A percentile compares a stretch with the other conserved stretches of the same genome.
Evolutionary conservation across 129 eudicot genomes (phyloP).

Genomic region (Chrysanthemum seticuspe): DNA sequence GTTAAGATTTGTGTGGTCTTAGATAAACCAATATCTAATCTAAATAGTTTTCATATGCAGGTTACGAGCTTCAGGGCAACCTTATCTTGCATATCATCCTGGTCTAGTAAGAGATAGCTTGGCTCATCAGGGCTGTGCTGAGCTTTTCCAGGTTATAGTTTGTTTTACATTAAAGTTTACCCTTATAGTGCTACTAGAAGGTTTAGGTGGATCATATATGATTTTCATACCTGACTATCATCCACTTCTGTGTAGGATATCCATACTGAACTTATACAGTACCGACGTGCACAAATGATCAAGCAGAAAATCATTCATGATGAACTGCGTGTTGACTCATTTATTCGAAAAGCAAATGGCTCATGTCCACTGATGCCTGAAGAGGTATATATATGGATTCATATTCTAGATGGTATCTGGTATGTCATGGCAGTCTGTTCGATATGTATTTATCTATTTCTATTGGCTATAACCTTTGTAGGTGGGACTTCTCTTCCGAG

Average conservation of each 20-base stretch:
- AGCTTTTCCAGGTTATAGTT: slow-evolving; percentile 80
- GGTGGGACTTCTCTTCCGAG: slow-evolving; percentile 94
- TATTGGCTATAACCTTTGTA: slow-evolving; percentile 30
- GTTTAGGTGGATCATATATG: slow-evolving; percentile 8
- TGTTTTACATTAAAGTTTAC: slow-evolving; percentile 1
- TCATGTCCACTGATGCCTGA: slow-evolving; percentile 70
- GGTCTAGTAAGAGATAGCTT: slow-evolving; percentile 82
- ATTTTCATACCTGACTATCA: background rate
- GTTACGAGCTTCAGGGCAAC: slow-evolving; percentile 86
- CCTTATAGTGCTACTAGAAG: slow-evolving; percentile 1
- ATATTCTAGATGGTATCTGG: slow-evolving; percentile 11
- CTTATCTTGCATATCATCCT: slow-evolving; percentile 91
- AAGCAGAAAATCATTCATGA: slow-evolving; percentile 65
- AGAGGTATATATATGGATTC: slow-evolving; percentile 38
- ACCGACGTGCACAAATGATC: slow-evolving; percentile 80
- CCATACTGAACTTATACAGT: slow-evolving; percentile 86
- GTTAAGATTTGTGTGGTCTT: background rate
- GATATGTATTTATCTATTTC: background rate
- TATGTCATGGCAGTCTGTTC: background rate
- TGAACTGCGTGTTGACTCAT: slow-evolving; percentile 70
- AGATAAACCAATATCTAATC: background rate
- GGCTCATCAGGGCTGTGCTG: slow-evolving; percentile 98
- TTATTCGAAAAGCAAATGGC: slow-evolving; percentile 58
- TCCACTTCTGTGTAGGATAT: slow-evolving; percentile 51
- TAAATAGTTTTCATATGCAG: slow-evolving; percentile 38